Evolutionary conservation across 768 basidiomycete genomes (phyloP), one percentile per base, ranked within the genome.

Genomic region (Russula foetens): DNA sequence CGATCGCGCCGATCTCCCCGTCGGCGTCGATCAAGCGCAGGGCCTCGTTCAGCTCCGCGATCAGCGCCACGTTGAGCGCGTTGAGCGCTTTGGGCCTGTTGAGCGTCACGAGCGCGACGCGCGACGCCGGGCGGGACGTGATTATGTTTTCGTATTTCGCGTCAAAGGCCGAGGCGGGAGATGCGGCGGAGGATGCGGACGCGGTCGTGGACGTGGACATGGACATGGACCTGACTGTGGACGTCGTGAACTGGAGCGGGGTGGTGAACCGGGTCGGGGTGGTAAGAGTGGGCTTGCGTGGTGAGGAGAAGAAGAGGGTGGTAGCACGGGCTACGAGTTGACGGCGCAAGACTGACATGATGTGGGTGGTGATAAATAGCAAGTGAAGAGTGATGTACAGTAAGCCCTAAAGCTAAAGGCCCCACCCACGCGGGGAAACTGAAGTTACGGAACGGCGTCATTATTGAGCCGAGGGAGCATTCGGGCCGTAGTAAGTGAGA

Each of bases 41-140:
- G 6, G 92, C 92, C 28, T 80, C 75, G 69, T 94, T 92, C 47
- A 98, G 79, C 71, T 94, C 91, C 15, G 73, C 73, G 71, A 98
- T 88, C 59, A 98, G 79, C 7, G 88, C 84, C 24, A 84, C 81
- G 67, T 80, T 86, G 60, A 99, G 78, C 4, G 97, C 95, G 70
- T 97, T 98, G 60, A 95, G 76, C 19, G 88, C 88, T 67, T 92
- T 92, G 26, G 93, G 93, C 46, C 93, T 81, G 75, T 96, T 93
- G 67, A 96, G 79, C 15, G 88, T 90, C 69, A 96, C 83, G 67
- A 95, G 83, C n/a, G 81, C 76, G 45, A 91, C 86, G 21, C 78
- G 78, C 3, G 84, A 82, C 55, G 84, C 79, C 1, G 90, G 89
- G 60, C 79, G 78, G 3, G 87, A 83, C 19, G 82, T 80, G 45